Percentiles rank a stretch among this genome's conserved stretches.
These are phyloP conservation scores for Botrytis cinerea DNA, from an alignment of 2,329 filamentous ascomycete genomes.

Conservation along the genomic window DNA sequence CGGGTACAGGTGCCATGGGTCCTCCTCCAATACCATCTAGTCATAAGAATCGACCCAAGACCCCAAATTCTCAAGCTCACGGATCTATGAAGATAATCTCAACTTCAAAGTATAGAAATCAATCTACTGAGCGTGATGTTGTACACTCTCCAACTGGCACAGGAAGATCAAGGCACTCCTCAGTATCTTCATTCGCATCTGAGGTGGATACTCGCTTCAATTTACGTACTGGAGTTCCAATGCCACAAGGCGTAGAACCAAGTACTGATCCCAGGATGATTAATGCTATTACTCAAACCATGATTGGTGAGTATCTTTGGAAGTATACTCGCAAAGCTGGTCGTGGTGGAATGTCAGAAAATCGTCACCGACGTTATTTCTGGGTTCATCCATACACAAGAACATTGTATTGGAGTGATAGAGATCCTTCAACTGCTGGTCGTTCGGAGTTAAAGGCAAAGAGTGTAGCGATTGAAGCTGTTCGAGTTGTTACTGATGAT, in stretches of 20 bases:
- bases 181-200: slow-evolving; percentile 91
- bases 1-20: slow-evolving; percentile 62
- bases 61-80: slow-evolving; percentile 55
- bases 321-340: slow-evolving; percentile 96
- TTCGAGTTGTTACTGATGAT: slow-evolving; percentile 88
- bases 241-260: slow-evolving; percentile 62
- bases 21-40: slow-evolving; percentile 84
- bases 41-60: slow-evolving; percentile 56
- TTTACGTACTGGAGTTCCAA: slow-evolving; percentile 59
- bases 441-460: slow-evolving; percentile 75
- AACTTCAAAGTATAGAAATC: slow-evolving; percentile 53
- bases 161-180: slow-evolving; percentile 67
- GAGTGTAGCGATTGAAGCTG: slow-evolving; percentile 87
- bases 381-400: slow-evolving; percentile 98
- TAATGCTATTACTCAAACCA: slow-evolving; percentile 97
- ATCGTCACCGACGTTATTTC: slow-evolving; percentile 92
- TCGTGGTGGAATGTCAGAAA: slow-evolving; percentile 84
- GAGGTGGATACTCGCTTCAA: slow-evolving; percentile 93
- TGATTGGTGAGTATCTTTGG: slow-evolving; percentile 99
- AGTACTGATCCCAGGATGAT: slow-evolving; percentile 96
- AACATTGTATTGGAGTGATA: slow-evolving; percentile 94
- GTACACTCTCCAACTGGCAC: slow-evolving; percentile 50
- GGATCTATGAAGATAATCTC: slow-evolving; percentile 45
- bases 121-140: slow-evolving; percentile 51
- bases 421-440: slow-evolving; percentile 79